These are phyloP conservation scores for Stephanocyclus meneghinianus DNA, from an alignment of 352 stramenopile genomes.

Conservation along the genomic window DNA sequence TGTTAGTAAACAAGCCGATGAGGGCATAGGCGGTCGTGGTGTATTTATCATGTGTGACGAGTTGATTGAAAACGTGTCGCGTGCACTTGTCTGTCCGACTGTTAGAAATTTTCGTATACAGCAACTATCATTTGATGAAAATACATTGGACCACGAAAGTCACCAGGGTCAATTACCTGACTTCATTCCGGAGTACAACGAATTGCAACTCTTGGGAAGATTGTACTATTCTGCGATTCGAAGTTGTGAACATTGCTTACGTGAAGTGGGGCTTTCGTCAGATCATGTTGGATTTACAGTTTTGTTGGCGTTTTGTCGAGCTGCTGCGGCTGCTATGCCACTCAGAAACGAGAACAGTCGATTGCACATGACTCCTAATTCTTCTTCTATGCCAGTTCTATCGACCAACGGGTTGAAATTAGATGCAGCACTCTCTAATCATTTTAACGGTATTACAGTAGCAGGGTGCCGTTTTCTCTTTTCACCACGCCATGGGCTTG, in stretches of 20 bases:
- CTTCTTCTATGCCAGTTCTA: background rate
- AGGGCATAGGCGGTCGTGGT: background rate
- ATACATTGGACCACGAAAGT: background rate
- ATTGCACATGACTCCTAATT: background rate
- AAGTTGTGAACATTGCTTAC: slow-evolving; percentile 5
- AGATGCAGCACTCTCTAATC: slow-evolving; percentile 39
- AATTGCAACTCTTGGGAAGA: slow-evolving; percentile 35
- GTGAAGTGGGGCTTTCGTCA: slow-evolving; percentile 21
- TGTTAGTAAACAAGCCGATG: background rate
- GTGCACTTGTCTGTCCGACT: background rate
- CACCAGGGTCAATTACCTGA: background rate
- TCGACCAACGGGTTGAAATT: slow-evolving; percentile 19
- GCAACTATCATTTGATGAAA: background rate
- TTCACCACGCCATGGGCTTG: slow-evolving; percentile 28
- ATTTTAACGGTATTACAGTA: slow-evolving; percentile 23
- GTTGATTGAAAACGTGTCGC: background rate
- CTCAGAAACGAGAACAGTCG: too few species aligned
- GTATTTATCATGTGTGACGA: background rate
- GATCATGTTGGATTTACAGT: slow-evolving; percentile 39
- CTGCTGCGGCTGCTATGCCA: slow-evolving; percentile 3
- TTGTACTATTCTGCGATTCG: slow-evolving; percentile 36
- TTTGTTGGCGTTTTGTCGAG: slow-evolving; percentile 34
- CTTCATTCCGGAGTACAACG: slow-evolving; percentile 11
- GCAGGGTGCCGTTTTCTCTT: slow-evolving; percentile 34
- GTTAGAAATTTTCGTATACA: slow-evolving; percentile 1